Conservation (phyloP, 2,329 filamentous ascomycete genomes). For the Leptodontidium sp. region DNA sequence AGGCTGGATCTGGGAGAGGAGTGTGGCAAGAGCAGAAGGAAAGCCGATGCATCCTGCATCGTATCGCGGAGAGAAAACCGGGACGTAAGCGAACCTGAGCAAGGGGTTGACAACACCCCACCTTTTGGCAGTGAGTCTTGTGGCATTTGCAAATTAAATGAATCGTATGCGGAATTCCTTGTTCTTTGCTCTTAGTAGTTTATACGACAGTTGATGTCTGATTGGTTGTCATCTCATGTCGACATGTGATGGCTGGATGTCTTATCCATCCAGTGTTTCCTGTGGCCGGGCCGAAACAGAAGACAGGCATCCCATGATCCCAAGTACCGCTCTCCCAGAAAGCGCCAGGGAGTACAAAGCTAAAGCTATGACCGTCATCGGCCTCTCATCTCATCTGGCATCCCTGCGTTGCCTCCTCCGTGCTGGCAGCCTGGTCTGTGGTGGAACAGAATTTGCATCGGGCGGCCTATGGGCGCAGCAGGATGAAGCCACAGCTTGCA, state of each 20-base stretch:
- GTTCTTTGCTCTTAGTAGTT: neutral
- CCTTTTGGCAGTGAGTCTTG: neutral
- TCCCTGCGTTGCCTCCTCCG: neutral
- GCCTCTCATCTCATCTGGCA: conserved; percentile 1
- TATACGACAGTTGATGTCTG: too few species aligned
- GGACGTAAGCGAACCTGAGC: conserved; percentile 4
- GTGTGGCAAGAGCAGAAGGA: neutral
- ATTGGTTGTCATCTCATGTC: neutral
- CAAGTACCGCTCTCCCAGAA: neutral
- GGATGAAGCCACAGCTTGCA: conserved; percentile 8
- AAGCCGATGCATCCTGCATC: neutral
- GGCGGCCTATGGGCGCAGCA: neutral
- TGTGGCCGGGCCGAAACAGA: neutral
- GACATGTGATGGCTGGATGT: neutral
- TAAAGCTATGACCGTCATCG: conserved; percentile 12
- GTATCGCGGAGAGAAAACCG: neutral
- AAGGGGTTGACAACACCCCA: neutral
- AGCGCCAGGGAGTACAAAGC: neutral
- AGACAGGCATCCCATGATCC: neutral
- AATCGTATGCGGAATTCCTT: neutral
- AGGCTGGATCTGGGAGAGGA: neutral
- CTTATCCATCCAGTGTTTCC: neutral
- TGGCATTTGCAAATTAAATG: neutral
- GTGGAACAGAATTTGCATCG: conserved; percentile 7
- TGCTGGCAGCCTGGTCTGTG: neutral